Percentiles rank a stretch among this genome's conserved stretches.
These are phyloP conservation scores for Lepidium sativum DNA, from an alignment of 345 rosid species.

Conservation along the genomic window DNA sequence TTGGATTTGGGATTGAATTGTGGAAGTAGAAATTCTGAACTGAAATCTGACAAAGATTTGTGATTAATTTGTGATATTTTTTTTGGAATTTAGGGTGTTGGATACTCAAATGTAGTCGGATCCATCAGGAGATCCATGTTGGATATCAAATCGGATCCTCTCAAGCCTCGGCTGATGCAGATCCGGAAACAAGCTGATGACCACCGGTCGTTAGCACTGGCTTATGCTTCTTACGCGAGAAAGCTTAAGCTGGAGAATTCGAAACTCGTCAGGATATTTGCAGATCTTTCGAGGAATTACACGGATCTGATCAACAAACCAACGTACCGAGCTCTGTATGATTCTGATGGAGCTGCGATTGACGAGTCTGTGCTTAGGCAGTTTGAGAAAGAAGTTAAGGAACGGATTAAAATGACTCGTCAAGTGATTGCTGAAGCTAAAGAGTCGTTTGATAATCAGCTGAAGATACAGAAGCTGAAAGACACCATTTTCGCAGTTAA, in stretches of 20 bases:
- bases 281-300: slow-evolving; percentile 77
- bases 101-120: slow-evolving; percentile 37
- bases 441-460: slow-evolving; percentile 89
- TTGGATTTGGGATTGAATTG: background rate
- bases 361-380: slow-evolving; percentile 61
- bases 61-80: background rate
- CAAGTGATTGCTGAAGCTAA: slow-evolving; percentile 84
- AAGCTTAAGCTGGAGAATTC: slow-evolving; percentile 95
- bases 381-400: slow-evolving; percentile 93
- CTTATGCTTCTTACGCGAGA: slow-evolving; percentile 86
- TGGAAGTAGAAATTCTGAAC: background rate
- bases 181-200: slow-evolving; percentile 98
- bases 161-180: slow-evolving; percentile 83
- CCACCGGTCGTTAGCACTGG: slow-evolving; percentile 65
- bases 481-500: slow-evolving; percentile 84
- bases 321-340: slow-evolving; percentile 44
- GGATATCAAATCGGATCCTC: slow-evolving; percentile 80
- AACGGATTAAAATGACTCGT: slow-evolving; percentile 79
- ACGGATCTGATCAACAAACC: slow-evolving; percentile 80
- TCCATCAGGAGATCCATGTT: slow-evolving; percentile 62
- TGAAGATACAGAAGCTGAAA: slow-evolving; percentile 92
- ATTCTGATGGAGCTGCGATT: slow-evolving; percentile 52
- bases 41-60: background rate
- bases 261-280: slow-evolving; percentile 75
- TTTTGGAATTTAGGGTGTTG: slow-evolving; percentile 33